Base-by-base conservation (phyloP, 2,329 filamentous ascomycete genomes). In the Clonostachys rhizophaga region DNA sequence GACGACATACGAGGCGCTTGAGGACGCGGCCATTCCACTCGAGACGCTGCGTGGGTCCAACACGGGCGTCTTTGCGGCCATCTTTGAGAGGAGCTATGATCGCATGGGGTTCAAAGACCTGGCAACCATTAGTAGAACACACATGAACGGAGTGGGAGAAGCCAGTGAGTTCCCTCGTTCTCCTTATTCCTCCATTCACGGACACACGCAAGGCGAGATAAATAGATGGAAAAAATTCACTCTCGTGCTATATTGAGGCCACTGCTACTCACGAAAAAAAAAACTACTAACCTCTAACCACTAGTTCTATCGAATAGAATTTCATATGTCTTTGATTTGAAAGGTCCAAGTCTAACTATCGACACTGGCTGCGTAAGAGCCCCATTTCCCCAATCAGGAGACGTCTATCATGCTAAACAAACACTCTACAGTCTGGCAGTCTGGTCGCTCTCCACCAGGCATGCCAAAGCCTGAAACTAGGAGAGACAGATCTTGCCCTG, bases 401-500 rank as follows among this genome's bases (percentile, higher is more conserved):
- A 24, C 24, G 24, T 24, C 24, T 24, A 9, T 24, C 24, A 24
- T 8, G 7, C 24, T 24, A 9, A 24, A 24, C 24, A 6, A 6
- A 24, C 24, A 24, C 6, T 9, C 24, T 8, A 24, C 24, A 24
- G 24, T 69, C 67, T 0, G 64, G 65, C 0, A 61, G 61, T 2
- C 51, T 68, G 34, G 62, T 66, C 33, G 55, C 55, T 3, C 9
- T 58, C n/a, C 51, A 57, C 30, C 50, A 53, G 16, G 58, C 58
- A 13, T 54, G 54, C 33, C 48, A 55, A 34, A 60, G 67, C 44
- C 57, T 78, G 43, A 60, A 68, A 33, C 53, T 64, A 1, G 71
- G 69, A 7, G 74, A 80, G 50, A 70, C 69, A 0, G 65, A 58
- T 18, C 58, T 66, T 46, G 71, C 75, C 1, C 61, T 78, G 33